Base-by-base conservation (phyloP, 495 filamentous ascomycete genomes). In the Aspergillus campestris region DNA sequence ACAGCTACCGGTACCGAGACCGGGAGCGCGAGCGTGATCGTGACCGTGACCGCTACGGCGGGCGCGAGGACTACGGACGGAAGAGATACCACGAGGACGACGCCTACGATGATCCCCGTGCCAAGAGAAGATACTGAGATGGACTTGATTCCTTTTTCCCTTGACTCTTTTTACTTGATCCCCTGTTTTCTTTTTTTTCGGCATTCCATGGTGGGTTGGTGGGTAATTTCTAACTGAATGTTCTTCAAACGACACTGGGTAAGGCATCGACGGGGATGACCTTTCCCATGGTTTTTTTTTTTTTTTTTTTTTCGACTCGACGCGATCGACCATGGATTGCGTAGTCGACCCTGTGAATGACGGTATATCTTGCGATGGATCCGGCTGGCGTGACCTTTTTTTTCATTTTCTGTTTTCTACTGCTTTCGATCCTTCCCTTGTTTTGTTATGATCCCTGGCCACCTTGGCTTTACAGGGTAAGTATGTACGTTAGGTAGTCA, bases 51-150 rank as follows among this genome's bases (percentile, higher is more conserved):
- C 73, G 58, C 72, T 63, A 83, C 55, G 80, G 81, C 49, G 78
- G 72, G 51, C 69, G 81, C 36, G 84, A 88, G 49, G 68, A 78
- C 42, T 59, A 64, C 42, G 68, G 69, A 49, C 69, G 78, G 47
- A 84, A 82, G 64, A 71, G 79, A 53, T 58, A 68, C 49, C 71
- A 77, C 59, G 72, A 75, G 40, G 69, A 71, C 56, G 72, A 79
- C 58, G 64, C 77, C 49, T 81, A 87, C 59, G 85, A 91, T 53
- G 86, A 92, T 62, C 80, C 84, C 32, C 79, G 88, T 45, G 84
- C 81, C 59, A 77, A 87, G 57, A 79, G 85, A 63, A 82, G 86
- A 57, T 89, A 90, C 70, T 89, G 72, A 69, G 43, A 42, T 49
- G 18, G 18, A 24, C 18, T 24, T 24, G 18, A 24, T 24, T 24